Evolutionary conservation across 2,329 filamentous ascomycete species (phyloP), one percentile per base, ranked within the genome.

Genomic region (Fusarium sacchari): DNA sequence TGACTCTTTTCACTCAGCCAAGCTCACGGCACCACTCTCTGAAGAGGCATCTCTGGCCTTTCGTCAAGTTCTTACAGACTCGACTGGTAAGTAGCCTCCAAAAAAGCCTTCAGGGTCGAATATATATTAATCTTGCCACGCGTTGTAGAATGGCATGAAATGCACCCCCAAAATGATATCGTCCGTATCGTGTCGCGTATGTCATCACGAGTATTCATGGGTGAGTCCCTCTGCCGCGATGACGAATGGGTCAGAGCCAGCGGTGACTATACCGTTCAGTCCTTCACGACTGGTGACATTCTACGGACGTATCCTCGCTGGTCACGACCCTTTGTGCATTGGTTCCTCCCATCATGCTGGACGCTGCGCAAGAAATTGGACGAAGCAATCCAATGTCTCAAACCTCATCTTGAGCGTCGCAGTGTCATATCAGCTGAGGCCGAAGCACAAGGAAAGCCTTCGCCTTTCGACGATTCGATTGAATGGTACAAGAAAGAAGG

Each of bases 401-500:
- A 67, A 3, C 64, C 61, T 1, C 42, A 39, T 14, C 18, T 67
- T 9, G 43, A 67, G 1, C 50, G 26, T 6, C 64, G 64, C 17
- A 50, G 49, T 0, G 47, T 87, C 13, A 84, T 90, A 60, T 76
- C 81, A 40, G 10, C 24, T 4, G 43, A 66, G 20, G 55, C 65
- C 6, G 8, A n/a, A 18, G 17, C 43, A 7, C 20, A 49, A 12
- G 52, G 52, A 11, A 39, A 55, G 11, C 36, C 37, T 3, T 52
- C 32, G 1, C 32, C 24, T 8, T 50, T 44, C 71, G 63, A 15
- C 32, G 88, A 89, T 79, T 87, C 86, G 65, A 80, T 90, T 39
- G 88, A 85, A 15, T 90, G 88, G 88, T 82, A 84, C 62, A 88
- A 89, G n/a, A 65, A 81, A 82, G n/a, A 81, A 83, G 47, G 86